Base-by-base conservation (phyloP, 2,329 filamentous ascomycete species). In the Pseudocercospora cruenta region DNA sequence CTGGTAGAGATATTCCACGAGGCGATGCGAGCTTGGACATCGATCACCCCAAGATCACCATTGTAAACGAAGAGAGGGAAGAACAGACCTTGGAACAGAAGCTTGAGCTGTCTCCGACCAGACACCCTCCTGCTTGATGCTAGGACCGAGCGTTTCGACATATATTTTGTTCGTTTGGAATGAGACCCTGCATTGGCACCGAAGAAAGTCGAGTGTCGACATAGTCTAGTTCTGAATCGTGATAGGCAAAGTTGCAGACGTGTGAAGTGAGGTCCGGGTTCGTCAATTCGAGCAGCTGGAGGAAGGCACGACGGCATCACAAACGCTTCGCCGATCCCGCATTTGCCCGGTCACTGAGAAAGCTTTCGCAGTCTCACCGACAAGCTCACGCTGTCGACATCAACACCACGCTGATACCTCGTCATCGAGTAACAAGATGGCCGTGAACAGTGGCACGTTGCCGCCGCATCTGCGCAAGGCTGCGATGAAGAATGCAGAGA, bases 401-500 rank as follows among this genome's bases (percentile, higher is more conserved):
- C 39, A 16, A 43, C 39, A 43, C 16, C 39, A 16, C n/a, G 16
- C 39, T 43, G 39, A 43, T 16, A 43, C n/a, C 39, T 19, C 16
- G 8, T 7, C 2, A 16, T 19, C 39, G 5, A 19, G 12, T 21
- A 33, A 9, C 55, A 58, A 6, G 33, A 58, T 58, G 55, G 55
- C 55, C 31, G n/a, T 10, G n/a, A 43, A 43, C 55, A n/a, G n/a
- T 7, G 19, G 33, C 21, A 43, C 19, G 7, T 24, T 58, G 10
- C 55, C 55, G 55, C 55, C 55, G 16, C 55, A 58, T 19, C 31
- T 36, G 31, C 55, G 55, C 55, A 58, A 58, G 55, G 31, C 22
- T 24, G 33, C 55, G 8, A 36, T 19, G 28, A 58, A 43, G 55
- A 21, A n/a, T 14, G 55, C 55, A 21, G 31, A 43, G 10, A 4